A percentile compares a stretch with the other conserved stretches of the same genome.
Evolutionary conservation across 2,329 filamentous ascomycete species (phyloP).

Genomic region (Fusarium austroafricanum): DNA sequence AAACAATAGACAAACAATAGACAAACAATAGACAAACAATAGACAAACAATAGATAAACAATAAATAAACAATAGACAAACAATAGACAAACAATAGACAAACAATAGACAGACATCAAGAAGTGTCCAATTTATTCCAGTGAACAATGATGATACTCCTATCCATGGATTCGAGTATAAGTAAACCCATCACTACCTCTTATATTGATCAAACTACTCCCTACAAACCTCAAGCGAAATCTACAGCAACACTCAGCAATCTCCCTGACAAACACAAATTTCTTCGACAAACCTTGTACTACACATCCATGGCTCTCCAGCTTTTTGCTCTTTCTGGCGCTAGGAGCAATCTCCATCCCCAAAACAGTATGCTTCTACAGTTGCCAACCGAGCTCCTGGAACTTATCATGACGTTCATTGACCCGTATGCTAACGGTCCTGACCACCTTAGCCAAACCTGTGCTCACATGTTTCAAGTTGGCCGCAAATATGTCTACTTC

Average conservation of each 20-base stretch:
- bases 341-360: background rate
- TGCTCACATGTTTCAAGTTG: background rate
- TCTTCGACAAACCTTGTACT: background rate
- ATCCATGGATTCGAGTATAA: too few species aligned
- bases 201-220: too few species aligned
- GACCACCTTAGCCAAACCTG: constrained; percentile 2
- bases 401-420: background rate
- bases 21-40: too few species aligned
- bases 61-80: too few species aligned
- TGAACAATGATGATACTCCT: too few species aligned
- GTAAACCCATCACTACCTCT: too few species aligned
- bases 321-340: background rate
- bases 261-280: too few species aligned
- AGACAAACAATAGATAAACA: too few species aligned
- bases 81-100: too few species aligned
- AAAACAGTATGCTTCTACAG: background rate
- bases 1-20: too few species aligned
- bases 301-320: background rate
- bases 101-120: too few species aligned
- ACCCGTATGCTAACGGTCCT: background rate
- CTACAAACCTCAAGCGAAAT: background rate
- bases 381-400: constrained; percentile 11
- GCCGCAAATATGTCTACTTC: background rate
- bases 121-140: too few species aligned
- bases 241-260: background rate